Evolutionary conservation across 441 rosid genomes (phyloP), one percentile per base, ranked within the genome.

Genomic region (Corymbia citriodora): DNA sequence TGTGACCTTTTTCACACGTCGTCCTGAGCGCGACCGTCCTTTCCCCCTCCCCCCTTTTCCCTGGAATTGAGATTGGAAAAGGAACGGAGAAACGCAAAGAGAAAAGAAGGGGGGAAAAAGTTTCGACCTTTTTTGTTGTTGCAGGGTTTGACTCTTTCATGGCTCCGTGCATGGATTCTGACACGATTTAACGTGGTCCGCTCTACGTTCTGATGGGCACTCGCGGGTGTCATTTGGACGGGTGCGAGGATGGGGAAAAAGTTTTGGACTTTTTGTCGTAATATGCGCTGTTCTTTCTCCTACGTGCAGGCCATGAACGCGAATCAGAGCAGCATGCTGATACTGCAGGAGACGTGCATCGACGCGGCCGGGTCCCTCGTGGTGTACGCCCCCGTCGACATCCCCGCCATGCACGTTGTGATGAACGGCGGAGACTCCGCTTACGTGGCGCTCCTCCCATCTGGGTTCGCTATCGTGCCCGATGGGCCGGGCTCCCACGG

Each of bases 1-100:
- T 92, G 92, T 93, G 54, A 87, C 95, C 97, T 95, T 96, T 96
- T 91, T 61, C 85, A 72, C 54, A 19, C 29, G n/a, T 63, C 25
- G n/a, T 61, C 72, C 92, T 91, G 87, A 82, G 93, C 89, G 88
- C 85, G 91, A 25, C 85, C 55, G 65, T 68, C 15, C 19, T 59
- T 65, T 63, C 55, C 54, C 36, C 54, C 48, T 50, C 45, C 9
- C 81, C 85, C 10, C 53, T 72, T 81, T 63, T 6, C 23, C 29
- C 52, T 40, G n/a, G 40, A 52, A 40, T 40, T 40, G 85, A 52
- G 83, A 74, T 74, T 12, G 21, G 40, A 68, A 31, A 29, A 17
- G 72, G 33, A 29, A 13, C 33, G 16, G 72, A 63, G 13, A 45
- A 74, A 8, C 16, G 29, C 10, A 40, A 74, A 19, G 50, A 10